Base-by-base conservation (phyloP, 345 rosid genomes). In the Zanthoxylum bungeanum region DNA sequence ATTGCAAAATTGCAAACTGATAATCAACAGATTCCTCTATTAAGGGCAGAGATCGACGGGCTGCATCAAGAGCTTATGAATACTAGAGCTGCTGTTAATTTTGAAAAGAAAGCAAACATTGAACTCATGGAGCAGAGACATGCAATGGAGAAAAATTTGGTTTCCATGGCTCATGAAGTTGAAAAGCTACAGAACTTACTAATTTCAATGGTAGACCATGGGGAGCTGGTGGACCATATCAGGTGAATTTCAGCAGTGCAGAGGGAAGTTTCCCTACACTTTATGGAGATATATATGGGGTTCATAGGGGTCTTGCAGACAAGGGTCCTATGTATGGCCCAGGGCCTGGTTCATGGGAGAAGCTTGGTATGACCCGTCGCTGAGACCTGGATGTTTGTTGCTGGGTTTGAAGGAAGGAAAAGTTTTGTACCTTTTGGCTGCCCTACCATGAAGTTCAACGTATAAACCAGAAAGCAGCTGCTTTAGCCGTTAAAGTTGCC, bases 81-180 rank as follows among this genome's bases (percentile, higher is more conserved):
- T 75, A 83, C 94, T 57, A 91, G 98, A 73, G 77, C 80, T 77
- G 93, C 97, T 49, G 81, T 88, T 80, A 97, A 92, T 64, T 92
- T 78, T 79, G 99, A 95, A 83, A 92, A 93, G 91, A 92, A 95
- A 81, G 96, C 86, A 69, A 95, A 91, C 75, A 78, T 92, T 72
- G 96, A 95, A 85, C 82, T 95, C 72, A 75, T 92, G 84, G 98
- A 92, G 73, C 99, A 92, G 77, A 80, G 98, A 77, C 98, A 91
- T 75, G 84, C 83, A 69, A 92, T 92, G 96, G 99, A 95, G 84
- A 95, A 89, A 84, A 91, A 83, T 76, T 73, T 92, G 91, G 89
- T 92, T 77, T 88, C 97, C 57, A 89, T 95, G 99, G 99, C 99
- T 7, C 96, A 98, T 12, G 99, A 95, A 81, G 97, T 95, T 73